These are phyloP conservation scores for Paramecium pentaurelia DNA, from an alignment of 73 alveolate species.

Conservation along the genomic window DNA sequence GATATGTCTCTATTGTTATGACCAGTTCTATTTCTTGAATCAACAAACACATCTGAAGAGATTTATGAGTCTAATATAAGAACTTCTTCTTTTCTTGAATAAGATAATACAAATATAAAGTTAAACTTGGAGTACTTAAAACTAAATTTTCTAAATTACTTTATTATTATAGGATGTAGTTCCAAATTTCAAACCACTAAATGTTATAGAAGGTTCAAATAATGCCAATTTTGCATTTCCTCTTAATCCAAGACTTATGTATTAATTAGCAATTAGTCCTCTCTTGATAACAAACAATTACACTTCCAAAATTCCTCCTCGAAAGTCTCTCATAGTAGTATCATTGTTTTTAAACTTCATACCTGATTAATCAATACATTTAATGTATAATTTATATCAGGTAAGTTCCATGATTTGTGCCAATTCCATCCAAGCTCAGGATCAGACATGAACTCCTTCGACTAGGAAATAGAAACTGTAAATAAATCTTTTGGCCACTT, in stretches of 20 bases:
- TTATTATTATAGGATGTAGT: conserved; percentile 66
- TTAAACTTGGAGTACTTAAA: conserved; percentile 37
- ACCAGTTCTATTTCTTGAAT: conserved; percentile 66
- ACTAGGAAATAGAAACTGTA: background rate
- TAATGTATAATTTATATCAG: conserved; percentile 53
- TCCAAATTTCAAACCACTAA: conserved; percentile 65
- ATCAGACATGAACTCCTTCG: conserved; percentile 26
- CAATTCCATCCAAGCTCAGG: conserved; percentile 61
- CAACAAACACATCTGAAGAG: conserved; percentile 66
- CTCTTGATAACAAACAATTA: background rate
- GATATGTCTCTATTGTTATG: conserved; percentile 37
- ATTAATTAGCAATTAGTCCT: background rate
- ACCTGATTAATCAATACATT: background rate
- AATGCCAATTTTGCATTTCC: conserved; percentile 55
- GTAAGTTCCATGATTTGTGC: conserved; percentile 75
- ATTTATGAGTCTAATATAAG: conserved; percentile 56
- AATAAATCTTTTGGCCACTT: background rate
- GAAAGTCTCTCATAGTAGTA: background rate
- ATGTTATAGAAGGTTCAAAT: conserved; percentile 50
- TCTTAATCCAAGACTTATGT: conserved; percentile 51
- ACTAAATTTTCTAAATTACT: conserved; percentile 40
- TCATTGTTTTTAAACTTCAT: background rate
- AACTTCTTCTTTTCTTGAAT: conserved; percentile 28
- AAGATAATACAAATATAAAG: conserved; percentile 39
- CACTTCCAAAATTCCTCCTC: background rate